phyloP scores from a whole-genome alignment of 805 yeast species.

The Sugiyamaella mastotermitis region DNA sequence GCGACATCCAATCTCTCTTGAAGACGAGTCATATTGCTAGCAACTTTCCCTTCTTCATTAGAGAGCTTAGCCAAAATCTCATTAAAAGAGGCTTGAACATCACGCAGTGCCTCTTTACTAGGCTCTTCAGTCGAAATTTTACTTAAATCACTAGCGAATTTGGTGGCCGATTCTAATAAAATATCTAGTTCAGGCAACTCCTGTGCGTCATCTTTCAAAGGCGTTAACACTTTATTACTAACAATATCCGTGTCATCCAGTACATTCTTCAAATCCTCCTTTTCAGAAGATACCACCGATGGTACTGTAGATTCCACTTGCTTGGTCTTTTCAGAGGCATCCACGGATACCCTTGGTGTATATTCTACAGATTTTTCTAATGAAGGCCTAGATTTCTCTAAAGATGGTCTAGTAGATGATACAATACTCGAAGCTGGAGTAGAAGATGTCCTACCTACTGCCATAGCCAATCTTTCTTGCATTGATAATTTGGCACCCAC shows the following conservation, averaged over 20 bases:
- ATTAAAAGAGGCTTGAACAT: not conserved
- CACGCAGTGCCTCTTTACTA: not conserved
- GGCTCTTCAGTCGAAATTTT: too few relatives aligned
- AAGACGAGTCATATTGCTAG: conserved; percentile 4
- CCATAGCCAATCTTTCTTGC: conserved; percentile 80
- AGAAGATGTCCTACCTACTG: conserved; percentile 43
- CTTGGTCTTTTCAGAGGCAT: not conserved
- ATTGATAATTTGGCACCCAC: conserved; percentile 53
- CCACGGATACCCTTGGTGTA: not conserved
- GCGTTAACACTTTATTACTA: not conserved
- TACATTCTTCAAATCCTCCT: not conserved
- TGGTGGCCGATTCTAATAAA: not conserved
- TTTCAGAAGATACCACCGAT: not conserved
- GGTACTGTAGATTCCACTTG: not conserved
- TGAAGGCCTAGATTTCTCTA: not conserved
- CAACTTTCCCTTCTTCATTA: conserved; percentile 1
- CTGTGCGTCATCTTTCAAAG: not conserved
- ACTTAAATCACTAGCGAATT: too few relatives aligned
- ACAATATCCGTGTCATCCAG: too few relatives aligned
- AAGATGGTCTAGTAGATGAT: not conserved
- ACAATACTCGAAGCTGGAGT: not conserved
- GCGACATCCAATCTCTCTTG: not conserved
- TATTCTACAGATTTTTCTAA: not conserved
- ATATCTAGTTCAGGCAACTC: not conserved
- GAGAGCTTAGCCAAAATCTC: not conserved